Evolutionary conservation across 257 asterid species (phyloP).

Genomic region (Fraxinus quadrangulata): DNA sequence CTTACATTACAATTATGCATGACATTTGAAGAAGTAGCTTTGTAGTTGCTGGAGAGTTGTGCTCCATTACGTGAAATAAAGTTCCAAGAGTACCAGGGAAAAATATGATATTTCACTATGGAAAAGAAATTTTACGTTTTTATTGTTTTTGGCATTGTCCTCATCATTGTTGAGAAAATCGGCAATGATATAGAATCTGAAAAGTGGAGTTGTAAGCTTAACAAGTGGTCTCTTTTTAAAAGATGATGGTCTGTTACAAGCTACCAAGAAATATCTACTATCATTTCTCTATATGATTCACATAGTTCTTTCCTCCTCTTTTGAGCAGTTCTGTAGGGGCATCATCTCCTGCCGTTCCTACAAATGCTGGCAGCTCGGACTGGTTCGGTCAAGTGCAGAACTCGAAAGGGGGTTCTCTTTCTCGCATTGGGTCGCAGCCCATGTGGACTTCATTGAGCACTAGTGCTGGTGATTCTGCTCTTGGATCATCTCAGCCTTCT

Average conservation of each 20-base stretch:
- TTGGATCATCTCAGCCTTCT: slow-evolving; percentile 94
- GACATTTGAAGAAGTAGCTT: slow-evolving; percentile 11
- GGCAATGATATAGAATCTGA: slow-evolving; percentile 13
- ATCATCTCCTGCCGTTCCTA: slow-evolving; percentile 89
- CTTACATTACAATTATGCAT: neutral
- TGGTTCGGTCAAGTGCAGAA: slow-evolving; percentile 80
- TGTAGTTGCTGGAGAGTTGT: neutral
- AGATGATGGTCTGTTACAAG: slow-evolving; percentile 10
- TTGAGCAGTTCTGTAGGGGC: slow-evolving; percentile 92
- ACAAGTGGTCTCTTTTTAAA: slow-evolving; percentile 15
- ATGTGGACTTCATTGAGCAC: slow-evolving; percentile 70
- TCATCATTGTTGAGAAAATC: neutral
- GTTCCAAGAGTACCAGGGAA: slow-evolving; percentile 8
- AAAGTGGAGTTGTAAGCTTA: slow-evolving; percentile 20
- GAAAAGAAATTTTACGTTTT: slow-evolving; percentile 12
- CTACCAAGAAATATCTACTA: slow-evolving; percentile 14
- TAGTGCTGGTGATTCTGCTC: slow-evolving; percentile 91
- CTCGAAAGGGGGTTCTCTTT: slow-evolving; percentile 80
- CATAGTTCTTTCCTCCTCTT: neutral
- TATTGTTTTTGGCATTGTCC: neutral
- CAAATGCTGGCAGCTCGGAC: slow-evolving; percentile 82
- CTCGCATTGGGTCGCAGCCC: slow-evolving; percentile 79
- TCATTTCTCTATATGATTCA: slow-evolving; percentile 3
- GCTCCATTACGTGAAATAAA: slow-evolving; percentile 14
- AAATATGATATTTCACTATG: neutral